These are phyloP conservation scores for Ilyonectria sp. DNA, from an alignment of 2,329 filamentous ascomycete genomes.

Conservation along the genomic window DNA sequence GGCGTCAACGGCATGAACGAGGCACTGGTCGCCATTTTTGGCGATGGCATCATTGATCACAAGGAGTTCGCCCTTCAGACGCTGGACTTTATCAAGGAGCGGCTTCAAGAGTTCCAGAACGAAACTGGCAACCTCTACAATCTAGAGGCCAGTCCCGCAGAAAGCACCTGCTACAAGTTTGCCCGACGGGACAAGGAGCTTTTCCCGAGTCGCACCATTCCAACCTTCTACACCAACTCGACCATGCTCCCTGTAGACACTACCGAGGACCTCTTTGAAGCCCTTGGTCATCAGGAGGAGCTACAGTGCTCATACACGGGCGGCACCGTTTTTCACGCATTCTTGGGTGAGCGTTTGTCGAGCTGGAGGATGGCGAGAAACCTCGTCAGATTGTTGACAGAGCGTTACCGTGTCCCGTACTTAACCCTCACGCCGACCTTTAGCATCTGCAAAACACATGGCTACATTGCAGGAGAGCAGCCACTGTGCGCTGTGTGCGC, in stretches of 20 bases:
- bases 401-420: conserved; percentile 41
- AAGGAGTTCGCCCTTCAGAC: conserved; percentile 34
- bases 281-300: conserved; percentile 36
- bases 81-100: conserved; percentile 41
- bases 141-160: conserved; percentile 41
- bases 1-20: conserved; percentile 45
- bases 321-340: conserved; percentile 44
- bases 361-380: conserved; percentile 41
- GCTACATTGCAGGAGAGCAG: conserved; percentile 39
- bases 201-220: conserved; percentile 28
- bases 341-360: conserved; percentile 39
- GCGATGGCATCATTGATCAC: conserved; percentile 1
- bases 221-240: conserved; percentile 43
- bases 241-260: conserved; percentile 44
- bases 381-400: conserved; percentile 39
- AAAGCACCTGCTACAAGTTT: conserved; percentile 46
- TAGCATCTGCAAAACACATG: conserved; percentile 42
- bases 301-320: conserved; percentile 45
- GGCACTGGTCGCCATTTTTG: conserved; percentile 29
- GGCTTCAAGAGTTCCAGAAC: conserved; percentile 38
- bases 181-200: conserved; percentile 39
- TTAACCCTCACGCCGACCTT: conserved; percentile 44
- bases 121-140: conserved; percentile 43
- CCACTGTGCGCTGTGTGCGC: conserved; percentile 32
- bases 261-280: conserved; percentile 44